Conservation (phyloP, 805 yeast species). For the Isabelozyma gotoi region DNA sequence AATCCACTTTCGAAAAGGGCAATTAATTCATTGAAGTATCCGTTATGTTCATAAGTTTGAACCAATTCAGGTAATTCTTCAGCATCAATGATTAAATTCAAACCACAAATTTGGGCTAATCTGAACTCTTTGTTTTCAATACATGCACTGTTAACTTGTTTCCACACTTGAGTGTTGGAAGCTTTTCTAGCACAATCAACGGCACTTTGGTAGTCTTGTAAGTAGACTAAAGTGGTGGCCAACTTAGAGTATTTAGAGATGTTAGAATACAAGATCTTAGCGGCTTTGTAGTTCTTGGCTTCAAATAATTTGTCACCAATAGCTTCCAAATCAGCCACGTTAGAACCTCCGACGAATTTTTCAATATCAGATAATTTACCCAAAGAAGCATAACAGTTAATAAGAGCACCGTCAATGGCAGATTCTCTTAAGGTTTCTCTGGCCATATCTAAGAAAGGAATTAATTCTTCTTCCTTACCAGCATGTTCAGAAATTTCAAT, state of each 20-base stretch:
- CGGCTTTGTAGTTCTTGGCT: constrained; percentile 83
- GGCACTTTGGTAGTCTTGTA: constrained; percentile 92
- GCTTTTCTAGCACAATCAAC: constrained; percentile 99
- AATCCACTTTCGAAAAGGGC: constrained; percentile 93
- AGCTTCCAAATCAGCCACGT: constrained; percentile 87
- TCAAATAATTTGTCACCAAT: constrained; percentile 91
- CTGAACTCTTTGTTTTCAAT: constrained; percentile 92
- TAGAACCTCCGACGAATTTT: constrained; percentile 77
- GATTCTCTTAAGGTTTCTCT: constrained; percentile 90
- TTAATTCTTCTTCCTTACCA: constrained; percentile 91
- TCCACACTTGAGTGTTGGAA: constrained; percentile 91
- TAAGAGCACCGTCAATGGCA: constrained; percentile 85
- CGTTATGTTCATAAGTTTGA: constrained; percentile 79
- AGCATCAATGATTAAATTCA: constrained; percentile 94
- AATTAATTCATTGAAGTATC: constrained; percentile 88
- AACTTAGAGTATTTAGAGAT: constrained; percentile 93
- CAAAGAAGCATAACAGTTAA: constrained; percentile 81
- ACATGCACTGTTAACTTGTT: constrained; percentile 96
- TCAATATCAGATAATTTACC: constrained; percentile 79
- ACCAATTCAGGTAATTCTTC: constrained; percentile 94
- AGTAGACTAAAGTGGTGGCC: constrained; percentile 92
- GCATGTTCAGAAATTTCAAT: constrained; percentile 94
- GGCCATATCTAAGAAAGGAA: constrained; percentile 86
- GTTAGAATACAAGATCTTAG: constrained; percentile 80
- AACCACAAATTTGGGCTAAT: constrained; percentile 97